A percentile compares a stretch with the other conserved stretches of the same genome.
Conservation (phyloP, 1,284 basidiomycete genomes). For the Puccinia brachypodii region DNA sequence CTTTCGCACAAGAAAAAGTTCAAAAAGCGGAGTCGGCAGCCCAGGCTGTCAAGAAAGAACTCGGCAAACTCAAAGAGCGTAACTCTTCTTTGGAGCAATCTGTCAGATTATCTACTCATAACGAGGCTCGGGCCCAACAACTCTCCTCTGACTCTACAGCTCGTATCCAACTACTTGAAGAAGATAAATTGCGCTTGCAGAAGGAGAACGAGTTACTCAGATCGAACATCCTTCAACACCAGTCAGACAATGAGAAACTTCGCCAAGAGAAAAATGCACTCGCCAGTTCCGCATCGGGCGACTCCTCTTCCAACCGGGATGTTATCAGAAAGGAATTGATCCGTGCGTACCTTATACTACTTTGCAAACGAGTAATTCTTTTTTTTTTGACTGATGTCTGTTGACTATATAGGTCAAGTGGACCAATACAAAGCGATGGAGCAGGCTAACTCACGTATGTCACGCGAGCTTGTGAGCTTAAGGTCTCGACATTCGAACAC, state of each 20-base stretch:
- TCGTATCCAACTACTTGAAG: slow-evolving; percentile 6
- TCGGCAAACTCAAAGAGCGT: slow-evolving; percentile 13
- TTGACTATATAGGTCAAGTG: slow-evolving; percentile 13
- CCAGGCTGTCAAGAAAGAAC: background rate
- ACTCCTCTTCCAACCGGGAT: slow-evolving; percentile 3
- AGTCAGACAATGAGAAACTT: slow-evolving; percentile 24
- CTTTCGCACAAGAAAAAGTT: slow-evolving; percentile 4
- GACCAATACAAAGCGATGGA: slow-evolving; percentile 41
- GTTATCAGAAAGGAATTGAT: slow-evolving; percentile 36
- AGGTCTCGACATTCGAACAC: slow-evolving; percentile 17
- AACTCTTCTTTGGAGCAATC: slow-evolving; percentile 23
- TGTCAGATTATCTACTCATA: slow-evolving; percentile 19
- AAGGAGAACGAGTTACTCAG: background rate
- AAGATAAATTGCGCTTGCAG: slow-evolving; percentile 6
- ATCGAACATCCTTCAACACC: background rate
- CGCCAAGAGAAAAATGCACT: slow-evolving; percentile 12
- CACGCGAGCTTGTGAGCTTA: slow-evolving; percentile 4
- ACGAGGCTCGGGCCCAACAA: slow-evolving; percentile 37
- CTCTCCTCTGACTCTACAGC: slow-evolving; percentile 1
- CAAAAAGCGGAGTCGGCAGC: background rate
- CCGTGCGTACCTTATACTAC: background rate
- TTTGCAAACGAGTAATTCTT: background rate
- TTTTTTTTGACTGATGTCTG: background rate
- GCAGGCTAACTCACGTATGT: slow-evolving; percentile 23
- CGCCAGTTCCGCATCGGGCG: slow-evolving; percentile 1